Conservation (phyloP, 805 yeast genomes). For the Ogataea methylovora region DNA sequence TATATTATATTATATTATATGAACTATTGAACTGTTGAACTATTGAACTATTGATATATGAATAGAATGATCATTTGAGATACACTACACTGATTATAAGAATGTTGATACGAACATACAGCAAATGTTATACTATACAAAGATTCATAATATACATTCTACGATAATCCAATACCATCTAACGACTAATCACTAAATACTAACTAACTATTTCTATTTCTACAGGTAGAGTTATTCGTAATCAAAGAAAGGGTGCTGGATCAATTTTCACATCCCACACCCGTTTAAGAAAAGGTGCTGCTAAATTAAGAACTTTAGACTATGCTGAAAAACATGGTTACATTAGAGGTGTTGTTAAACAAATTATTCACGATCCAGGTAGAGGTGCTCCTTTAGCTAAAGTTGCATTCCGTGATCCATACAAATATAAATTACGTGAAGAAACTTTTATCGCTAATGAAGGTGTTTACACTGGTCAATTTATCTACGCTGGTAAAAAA, state of each 20-base stretch:
- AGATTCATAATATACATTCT: too few species aligned
- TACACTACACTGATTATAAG: background rate
- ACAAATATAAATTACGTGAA: slow-evolving; percentile 95
- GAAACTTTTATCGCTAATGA: slow-evolving; percentile 99
- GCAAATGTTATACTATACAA: background rate
- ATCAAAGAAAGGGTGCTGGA: slow-evolving; percentile 99
- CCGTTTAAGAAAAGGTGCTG: slow-evolving; percentile 99
- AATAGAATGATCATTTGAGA: background rate
- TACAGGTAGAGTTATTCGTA: slow-evolving; percentile 98
- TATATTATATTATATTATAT: too few species aligned
- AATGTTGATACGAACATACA: too few species aligned
- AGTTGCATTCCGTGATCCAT: slow-evolving; percentile 99
- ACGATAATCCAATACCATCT: too few species aligned
- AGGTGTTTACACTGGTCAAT: slow-evolving; percentile 99
- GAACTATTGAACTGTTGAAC: too few species aligned
- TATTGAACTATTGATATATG: too few species aligned
- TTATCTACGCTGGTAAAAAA: slow-evolving; percentile 97
- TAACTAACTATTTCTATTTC: background rate
- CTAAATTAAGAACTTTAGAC: slow-evolving; percentile 98
- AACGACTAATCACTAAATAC: slow-evolving; percentile 2
- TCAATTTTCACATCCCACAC: slow-evolving; percentile 99
- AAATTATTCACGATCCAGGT: slow-evolving; percentile 98
- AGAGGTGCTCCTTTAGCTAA: slow-evolving; percentile 99
- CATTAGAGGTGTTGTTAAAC: slow-evolving; percentile 98
- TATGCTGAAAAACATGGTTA: slow-evolving; percentile 99